A percentile compares a stretch with the other conserved stretches of the same genome.
Conservation (phyloP, 257 asterid species). For the Ocimum tenuiflorum region DNA sequence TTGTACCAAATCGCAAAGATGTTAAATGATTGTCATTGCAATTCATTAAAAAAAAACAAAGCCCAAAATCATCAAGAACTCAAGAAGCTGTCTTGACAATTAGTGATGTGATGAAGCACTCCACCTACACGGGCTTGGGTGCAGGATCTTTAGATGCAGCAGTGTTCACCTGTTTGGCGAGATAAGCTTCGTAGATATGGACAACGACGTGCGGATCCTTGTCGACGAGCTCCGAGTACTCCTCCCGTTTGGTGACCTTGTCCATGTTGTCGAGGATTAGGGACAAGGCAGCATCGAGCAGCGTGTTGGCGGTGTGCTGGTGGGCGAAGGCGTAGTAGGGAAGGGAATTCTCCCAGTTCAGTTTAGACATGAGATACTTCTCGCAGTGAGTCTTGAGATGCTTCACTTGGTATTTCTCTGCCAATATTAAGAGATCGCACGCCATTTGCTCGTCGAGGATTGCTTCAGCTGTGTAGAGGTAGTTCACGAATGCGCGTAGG, state of each 20-base stretch:
- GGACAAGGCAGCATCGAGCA: slow-evolving; percentile 60
- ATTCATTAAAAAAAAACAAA: neutral
- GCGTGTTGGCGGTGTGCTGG: slow-evolving; percentile 61
- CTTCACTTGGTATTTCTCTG: slow-evolving; percentile 77
- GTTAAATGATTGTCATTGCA: neutral
- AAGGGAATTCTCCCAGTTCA: slow-evolving; percentile 73
- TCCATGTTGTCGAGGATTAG: slow-evolving; percentile 69
- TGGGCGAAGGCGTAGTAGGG: slow-evolving; percentile 66
- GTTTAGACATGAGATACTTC: slow-evolving; percentile 58
- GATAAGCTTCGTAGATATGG: slow-evolving; percentile 66
- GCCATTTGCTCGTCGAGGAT: slow-evolving; percentile 70
- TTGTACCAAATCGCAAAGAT: no score
- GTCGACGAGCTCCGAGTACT: slow-evolving; percentile 65
- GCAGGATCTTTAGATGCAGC: slow-evolving; percentile 49
- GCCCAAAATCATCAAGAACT: slow-evolving; percentile 12
- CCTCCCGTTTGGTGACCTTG: slow-evolving; percentile 61
- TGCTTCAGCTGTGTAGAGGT: slow-evolving; percentile 75
- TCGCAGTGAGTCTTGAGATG: slow-evolving; percentile 75
- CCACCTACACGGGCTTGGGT: slow-evolving; percentile 27
- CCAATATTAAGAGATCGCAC: slow-evolving; percentile 70
- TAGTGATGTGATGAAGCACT: no score
- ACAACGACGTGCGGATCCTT: slow-evolving; percentile 79
- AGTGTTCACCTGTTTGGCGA: slow-evolving; percentile 73
- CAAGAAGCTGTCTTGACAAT: slow-evolving; percentile 1
- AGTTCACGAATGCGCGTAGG: slow-evolving; percentile 60